Percentiles rank a stretch among this genome's conserved stretches.
Evolutionary conservation across 441 rosid species (phyloP).

Genomic region (Mallotus repandus): DNA sequence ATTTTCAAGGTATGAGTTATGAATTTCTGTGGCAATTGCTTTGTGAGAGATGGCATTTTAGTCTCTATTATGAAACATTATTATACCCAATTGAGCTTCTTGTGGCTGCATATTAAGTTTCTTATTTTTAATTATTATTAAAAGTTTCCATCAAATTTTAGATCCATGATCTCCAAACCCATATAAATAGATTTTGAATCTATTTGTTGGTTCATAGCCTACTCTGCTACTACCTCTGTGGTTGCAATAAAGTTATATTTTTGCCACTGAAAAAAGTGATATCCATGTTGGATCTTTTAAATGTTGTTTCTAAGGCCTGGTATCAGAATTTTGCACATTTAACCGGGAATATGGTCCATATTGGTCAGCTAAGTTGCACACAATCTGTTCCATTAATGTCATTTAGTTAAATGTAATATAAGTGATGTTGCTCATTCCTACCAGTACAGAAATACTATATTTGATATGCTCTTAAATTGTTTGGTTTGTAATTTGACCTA

Average conservation of each 20-base stretch:
- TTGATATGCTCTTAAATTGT: neutral
- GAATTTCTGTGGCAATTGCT: slow-evolving; percentile 17
- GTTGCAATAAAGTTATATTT: neutral
- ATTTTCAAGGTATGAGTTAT: slow-evolving; percentile 72
- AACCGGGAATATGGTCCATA: neutral
- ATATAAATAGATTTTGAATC: neutral
- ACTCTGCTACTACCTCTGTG: neutral
- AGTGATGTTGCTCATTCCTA: slow-evolving; percentile 1
- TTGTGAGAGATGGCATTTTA: neutral
- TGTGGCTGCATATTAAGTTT: neutral
- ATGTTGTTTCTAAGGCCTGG: neutral
- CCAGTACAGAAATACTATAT: neutral
- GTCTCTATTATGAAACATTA: neutral
- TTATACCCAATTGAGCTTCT: neutral
- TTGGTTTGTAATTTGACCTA: neutral
- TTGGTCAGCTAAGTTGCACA: neutral
- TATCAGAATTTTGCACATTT: neutral
- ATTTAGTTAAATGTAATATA: neutral
- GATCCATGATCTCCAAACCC: neutral
- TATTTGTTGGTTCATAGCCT: neutral
- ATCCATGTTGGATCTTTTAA: neutral
- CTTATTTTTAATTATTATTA: neutral
- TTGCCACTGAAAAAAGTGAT: neutral
- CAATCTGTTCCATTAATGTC: neutral
- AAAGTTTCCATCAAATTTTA: neutral